Evolutionary conservation across 345 rosid species (phyloP).

Genomic region (Lepidium africanum): DNA sequence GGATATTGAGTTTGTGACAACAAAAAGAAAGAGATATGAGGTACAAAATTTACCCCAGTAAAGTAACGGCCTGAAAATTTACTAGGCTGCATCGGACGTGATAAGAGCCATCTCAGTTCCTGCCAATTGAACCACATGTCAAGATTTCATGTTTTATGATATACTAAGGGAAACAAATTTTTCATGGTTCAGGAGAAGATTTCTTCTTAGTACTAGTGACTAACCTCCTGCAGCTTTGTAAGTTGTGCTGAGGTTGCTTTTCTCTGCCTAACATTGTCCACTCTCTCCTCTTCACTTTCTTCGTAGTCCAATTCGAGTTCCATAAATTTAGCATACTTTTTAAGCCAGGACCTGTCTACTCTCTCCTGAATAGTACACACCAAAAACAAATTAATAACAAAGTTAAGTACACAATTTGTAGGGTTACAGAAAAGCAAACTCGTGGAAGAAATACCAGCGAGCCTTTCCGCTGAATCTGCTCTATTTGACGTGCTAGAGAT

Average conservation of each 20-base stretch:
- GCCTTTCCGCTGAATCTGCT: conserved; percentile 62
- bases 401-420: neutral
- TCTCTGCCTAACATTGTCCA: conserved; percentile 48
- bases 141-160: neutral
- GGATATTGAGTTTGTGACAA: neutral
- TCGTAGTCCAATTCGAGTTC: conserved; percentile 53
- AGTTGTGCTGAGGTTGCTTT: conserved; percentile 50
- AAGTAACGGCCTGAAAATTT: conserved; percentile 79
- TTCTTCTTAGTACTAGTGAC: neutral
- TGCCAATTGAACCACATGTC: conserved; percentile 31
- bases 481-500: conserved; percentile 90
- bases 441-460: conserved; percentile 51
- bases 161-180: neutral
- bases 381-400: neutral
- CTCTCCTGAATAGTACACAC: conserved; percentile 46
- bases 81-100: conserved; percentile 73
- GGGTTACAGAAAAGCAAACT: neutral
- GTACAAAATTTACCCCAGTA: conserved; percentile 59
- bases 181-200: neutral
- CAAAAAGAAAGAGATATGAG: neutral
- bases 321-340: conserved; percentile 67
- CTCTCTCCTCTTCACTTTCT: conserved; percentile 91
- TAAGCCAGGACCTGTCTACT: conserved; percentile 75
- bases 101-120: conserved; percentile 64
- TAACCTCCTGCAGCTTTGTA: conserved; percentile 64